Evolutionary conservation across 768 basidiomycete species (phyloP).

Genomic region (Steccherinum ochraceum): DNA sequence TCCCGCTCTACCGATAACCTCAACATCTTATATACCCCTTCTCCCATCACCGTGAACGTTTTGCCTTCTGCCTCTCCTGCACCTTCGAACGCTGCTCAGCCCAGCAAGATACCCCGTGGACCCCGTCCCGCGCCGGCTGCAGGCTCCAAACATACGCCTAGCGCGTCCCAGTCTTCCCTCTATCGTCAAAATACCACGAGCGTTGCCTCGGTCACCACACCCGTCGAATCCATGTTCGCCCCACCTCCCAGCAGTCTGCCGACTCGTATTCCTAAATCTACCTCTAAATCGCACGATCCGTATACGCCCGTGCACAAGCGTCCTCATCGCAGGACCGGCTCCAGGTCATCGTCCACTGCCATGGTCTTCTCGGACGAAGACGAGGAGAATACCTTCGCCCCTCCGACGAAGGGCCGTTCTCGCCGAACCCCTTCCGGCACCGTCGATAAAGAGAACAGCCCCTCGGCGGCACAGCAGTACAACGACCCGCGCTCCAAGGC

Average conservation of each 20-base stretch:
- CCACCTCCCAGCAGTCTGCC: background rate
- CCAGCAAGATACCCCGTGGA: conserved; percentile 19
- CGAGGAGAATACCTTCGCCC: background rate
- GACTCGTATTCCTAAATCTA: conserved; percentile 4
- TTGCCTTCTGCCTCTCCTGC: background rate
- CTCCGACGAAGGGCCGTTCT: background rate
- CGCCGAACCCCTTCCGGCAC: background rate
- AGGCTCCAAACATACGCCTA: background rate
- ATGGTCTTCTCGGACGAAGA: conserved; percentile 1
- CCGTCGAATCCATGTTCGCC: background rate
- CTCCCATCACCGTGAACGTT: background rate
- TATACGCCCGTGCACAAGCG: conserved; percentile 30
- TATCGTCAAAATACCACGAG: background rate
- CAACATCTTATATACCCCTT: conserved; percentile 3
- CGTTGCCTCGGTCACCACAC: background rate
- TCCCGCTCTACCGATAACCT: conserved; percentile 12
- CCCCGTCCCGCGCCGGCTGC: conserved; percentile 13
- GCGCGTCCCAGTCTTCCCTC: conserved; percentile 1
- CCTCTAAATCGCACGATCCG: conserved; percentile 8
- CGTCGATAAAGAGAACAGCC: conserved; percentile 22
- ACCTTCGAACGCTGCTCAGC: background rate
- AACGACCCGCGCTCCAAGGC: background rate
- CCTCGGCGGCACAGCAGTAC: conserved; percentile 6
- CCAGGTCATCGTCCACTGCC: conserved; percentile 8
- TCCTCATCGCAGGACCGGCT: conserved; percentile 11